Evolutionary conservation across 306 rosid genomes (phyloP).

Genomic region (Cicer yamashitae): DNA sequence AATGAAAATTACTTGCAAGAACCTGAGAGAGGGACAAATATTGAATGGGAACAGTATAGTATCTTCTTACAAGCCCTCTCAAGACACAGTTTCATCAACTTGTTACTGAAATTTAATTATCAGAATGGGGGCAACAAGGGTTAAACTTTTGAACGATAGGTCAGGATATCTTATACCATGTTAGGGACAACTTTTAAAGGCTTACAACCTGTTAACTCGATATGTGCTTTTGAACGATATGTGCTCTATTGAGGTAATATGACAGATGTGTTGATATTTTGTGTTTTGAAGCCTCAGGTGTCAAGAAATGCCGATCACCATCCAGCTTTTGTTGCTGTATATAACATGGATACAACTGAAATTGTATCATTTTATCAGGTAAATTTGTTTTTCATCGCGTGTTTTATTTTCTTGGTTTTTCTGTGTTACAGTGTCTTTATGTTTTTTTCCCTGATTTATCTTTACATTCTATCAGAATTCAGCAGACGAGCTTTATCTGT

Average conservation of each 20-base stretch:
- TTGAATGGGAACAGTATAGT: neutral
- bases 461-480: constrained; percentile 68
- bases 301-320: constrained; percentile 80
- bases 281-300: constrained; percentile 67
- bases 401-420: constrained; percentile 34
- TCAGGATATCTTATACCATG: constrained; percentile 32
- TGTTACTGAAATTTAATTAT: constrained; percentile 21
- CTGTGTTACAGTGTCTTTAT: constrained; percentile 8
- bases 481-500: constrained; percentile 80
- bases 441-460: constrained; percentile 42
- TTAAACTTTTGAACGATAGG: constrained; percentile 31
- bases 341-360: constrained; percentile 98
- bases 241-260: constrained; percentile 39
- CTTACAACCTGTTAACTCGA: constrained; percentile 22
- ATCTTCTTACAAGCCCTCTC: constrained; percentile 32
- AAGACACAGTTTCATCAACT: constrained; percentile 16
- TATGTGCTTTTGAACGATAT: constrained; percentile 8
- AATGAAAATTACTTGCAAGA: constrained; percentile 23
- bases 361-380: constrained; percentile 93
- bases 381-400: constrained; percentile 32
- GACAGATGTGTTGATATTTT: constrained; percentile 42
- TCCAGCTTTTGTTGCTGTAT: constrained; percentile 82
- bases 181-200: constrained; percentile 31
- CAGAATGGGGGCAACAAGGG: constrained; percentile 27
- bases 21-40: constrained; percentile 5